Conservation (phyloP, 148 eudicot species). For the Cornus controversa region DNA sequence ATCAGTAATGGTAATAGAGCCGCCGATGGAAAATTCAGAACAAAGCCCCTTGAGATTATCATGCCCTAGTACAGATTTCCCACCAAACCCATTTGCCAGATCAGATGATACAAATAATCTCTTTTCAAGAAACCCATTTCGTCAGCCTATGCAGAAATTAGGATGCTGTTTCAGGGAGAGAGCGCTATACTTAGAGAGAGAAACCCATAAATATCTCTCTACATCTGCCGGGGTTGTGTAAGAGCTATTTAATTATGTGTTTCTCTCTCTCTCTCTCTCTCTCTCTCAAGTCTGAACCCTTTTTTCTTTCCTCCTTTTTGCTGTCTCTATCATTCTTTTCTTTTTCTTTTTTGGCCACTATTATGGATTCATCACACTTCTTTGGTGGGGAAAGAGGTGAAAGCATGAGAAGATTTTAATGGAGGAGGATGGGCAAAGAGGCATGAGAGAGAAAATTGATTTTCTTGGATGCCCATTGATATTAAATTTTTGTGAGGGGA, state of each 20-base stretch:
- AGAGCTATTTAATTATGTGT: conserved; percentile 7
- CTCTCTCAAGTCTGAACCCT: background rate
- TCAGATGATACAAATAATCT: conserved; percentile 8
- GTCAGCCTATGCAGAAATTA: background rate
- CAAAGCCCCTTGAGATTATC: conserved; percentile 13
- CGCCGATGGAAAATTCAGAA: conserved; percentile 7
- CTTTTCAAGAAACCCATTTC: conserved; percentile 1
- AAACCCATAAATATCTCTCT: background rate
- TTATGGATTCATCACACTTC: conserved; percentile 1
- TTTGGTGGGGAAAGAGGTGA: conserved; percentile 2
- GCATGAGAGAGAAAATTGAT: conserved; percentile 1
- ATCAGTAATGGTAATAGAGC: conserved; percentile 10
- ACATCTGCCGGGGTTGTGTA: background rate
- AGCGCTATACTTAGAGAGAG: background rate
- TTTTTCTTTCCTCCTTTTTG: conserved; percentile 19
- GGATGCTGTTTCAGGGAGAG: background rate
- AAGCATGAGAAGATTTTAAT: conserved; percentile 7
- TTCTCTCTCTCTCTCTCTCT: background rate
- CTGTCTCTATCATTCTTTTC: conserved; percentile 20
- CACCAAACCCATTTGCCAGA: conserved; percentile 1
- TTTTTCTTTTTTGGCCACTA: conserved; percentile 19
- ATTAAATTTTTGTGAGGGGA: conserved; percentile 10
- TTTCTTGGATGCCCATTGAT: conserved; percentile 19
- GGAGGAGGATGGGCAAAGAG: conserved; percentile 6
- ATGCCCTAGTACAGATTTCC: conserved; percentile 8